Base-by-base conservation (phyloP, 1,284 basidiomycete species). In the Sporisorium iseilematis-ciliati region DNA sequence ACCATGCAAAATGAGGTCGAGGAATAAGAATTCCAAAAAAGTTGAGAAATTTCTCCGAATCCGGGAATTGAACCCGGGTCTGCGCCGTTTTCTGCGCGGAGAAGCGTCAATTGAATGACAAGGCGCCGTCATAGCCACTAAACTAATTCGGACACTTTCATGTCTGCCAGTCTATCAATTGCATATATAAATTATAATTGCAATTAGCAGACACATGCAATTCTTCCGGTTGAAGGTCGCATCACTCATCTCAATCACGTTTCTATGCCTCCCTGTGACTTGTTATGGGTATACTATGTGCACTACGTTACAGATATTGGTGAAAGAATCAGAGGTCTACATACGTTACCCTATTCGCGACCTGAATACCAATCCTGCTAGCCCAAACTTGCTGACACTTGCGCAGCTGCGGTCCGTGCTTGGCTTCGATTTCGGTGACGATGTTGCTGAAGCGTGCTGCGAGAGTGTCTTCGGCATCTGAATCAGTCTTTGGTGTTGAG, bases 61-160 rank as follows among this genome's bases (percentile, higher is more conserved):
- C 74, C 74, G 74, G 74, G 74, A 76, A 76, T 76, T 76, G 74
- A 76, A 76, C 74, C 74, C 74, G 74, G 74, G 74, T 76, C 74
- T 76, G 74, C 74, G 74, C 74, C 74, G 74, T 41, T 52, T 55
- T 58, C 49, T 57, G 54, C 64, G 60, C 67, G 60, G 63, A 65
- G 62, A 69, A 55, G 20, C n/a, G n/a, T n/a, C n/a, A n/a, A n/a
- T n/a, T n/a, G n/a, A 53, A 52, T 77, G 74, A 77, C 74, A 77
- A 77, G 74, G 74, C 69, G 74, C 74, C 74, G 74, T 77, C 74
- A 77, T 77, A 77, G 74, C 74, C 74, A 77, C 74, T 77, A 77
- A 77, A 77, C 74, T 77, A 77, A 77, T 76, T 76, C 73, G 73
- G 73, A 76, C 40, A 29, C 35, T 12, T 45, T 61, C 33, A 33